phyloP scores from a whole-genome alignment of 2,329 filamentous ascomycete genomes.

The Lachnellula willkommii region DNA sequence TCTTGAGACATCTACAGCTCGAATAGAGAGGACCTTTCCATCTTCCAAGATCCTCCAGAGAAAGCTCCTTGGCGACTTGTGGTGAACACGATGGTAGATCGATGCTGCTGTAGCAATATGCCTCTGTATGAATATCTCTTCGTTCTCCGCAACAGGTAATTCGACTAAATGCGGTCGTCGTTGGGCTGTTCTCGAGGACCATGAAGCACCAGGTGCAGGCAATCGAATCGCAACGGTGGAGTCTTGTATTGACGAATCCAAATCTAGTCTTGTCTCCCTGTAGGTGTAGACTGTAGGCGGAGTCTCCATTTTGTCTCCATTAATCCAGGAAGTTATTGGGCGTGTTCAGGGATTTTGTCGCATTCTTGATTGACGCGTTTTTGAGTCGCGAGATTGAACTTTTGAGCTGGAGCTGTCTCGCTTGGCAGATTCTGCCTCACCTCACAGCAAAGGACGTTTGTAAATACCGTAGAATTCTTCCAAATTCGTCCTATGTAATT shows the following conservation, averaged over 20 bases:
- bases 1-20: slow-evolving; percentile 74
- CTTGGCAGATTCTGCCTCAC: background rate
- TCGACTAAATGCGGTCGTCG: slow-evolving; percentile 36
- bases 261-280: slow-evolving; percentile 81
- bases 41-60: slow-evolving; percentile 86
- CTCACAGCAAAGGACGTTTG: background rate
- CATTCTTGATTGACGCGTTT: slow-evolving; percentile 22
- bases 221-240: slow-evolving; percentile 68
- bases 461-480: too few relatives aligned
- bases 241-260: slow-evolving; percentile 65
- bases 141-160: slow-evolving; percentile 53
- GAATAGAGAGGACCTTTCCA: slow-evolving; percentile 73
- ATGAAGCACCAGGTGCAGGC: slow-evolving; percentile 44
- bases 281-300: slow-evolving; percentile 62
- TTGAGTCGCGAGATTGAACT: background rate
- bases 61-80: slow-evolving; percentile 74
- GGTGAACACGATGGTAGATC: slow-evolving; percentile 75
- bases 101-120: slow-evolving; percentile 74
- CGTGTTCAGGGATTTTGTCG: slow-evolving; percentile 13
- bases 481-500: background rate
- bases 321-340: slow-evolving; percentile 22
- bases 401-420: background rate
- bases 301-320: slow-evolving; percentile 67
- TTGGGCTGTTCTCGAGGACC: slow-evolving; percentile 34
- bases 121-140: slow-evolving; percentile 65